Base-by-base conservation (phyloP, 345 rosid species). In the Odontarrhena argentea region DNA sequence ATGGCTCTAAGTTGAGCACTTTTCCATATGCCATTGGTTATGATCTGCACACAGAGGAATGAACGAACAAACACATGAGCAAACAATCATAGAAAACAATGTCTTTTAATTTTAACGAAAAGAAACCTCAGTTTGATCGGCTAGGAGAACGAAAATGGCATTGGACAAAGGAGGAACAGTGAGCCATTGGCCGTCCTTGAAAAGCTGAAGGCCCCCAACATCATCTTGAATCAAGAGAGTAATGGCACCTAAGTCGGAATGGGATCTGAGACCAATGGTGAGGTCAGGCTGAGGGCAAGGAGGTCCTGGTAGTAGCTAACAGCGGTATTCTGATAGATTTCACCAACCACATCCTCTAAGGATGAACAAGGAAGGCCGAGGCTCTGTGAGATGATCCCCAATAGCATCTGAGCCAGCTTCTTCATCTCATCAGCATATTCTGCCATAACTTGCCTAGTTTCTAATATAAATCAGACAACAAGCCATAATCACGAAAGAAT, bases 251-350 rank as follows among this genome's bases (percentile, higher is more conserved):
- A 90, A 75, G 71, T 93, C 97, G 1, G 98, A 90, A 69, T 93
- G 98, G 1, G 96, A 70, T 71, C 88, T 96, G 40, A 90, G 88
- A 51, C 98, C 98, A 49, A 90, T 87, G 0, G 97, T 86, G 3
- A 86, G 86, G 53, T 90, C 92, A 1, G 97, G 98, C 67, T 74
- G 96, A 14, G 97, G 97, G 30, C 98, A 93, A 0, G 94, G 91
- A 9, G 98, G n/a, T n/a, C n/a, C n/a, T n/a, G 98, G 77, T 90
- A 90, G 61, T 81, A 90, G 55, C 96, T 90, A 9, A 86, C 74
- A 5, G 96, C 90, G 32, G 88, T 88, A 55, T 93, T 93, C 82
- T 93, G 98, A 74, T 84, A 84, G 59, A 93, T 80, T 14, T 86
- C 92, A 15, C 96, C 90, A 10, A 89, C 83, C 7, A 76, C 78